Evolutionary conservation across 495 filamentous ascomycete genomes (phyloP).

Genomic region (Penicillium canariense): DNA sequence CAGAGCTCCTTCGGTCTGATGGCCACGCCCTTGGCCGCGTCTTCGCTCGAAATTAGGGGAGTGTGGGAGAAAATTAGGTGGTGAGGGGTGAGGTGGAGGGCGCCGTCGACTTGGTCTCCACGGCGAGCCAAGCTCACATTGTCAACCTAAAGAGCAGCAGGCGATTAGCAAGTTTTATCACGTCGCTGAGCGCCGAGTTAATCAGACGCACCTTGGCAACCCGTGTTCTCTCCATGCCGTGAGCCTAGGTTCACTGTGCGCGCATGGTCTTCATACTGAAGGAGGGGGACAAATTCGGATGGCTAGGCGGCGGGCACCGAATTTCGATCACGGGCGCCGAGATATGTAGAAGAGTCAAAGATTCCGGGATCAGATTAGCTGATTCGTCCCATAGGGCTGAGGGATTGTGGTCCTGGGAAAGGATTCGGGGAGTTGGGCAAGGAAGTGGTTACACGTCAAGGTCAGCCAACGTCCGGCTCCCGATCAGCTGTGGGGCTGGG

Average conservation of each 20-base stretch:
- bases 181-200: not conserved
- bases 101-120: conserved; percentile 58
- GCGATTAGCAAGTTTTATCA: not conserved
- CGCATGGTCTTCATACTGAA: conserved; percentile 39
- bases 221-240: conserved; percentile 57
- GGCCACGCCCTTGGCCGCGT: conserved; percentile 29
- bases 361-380: not conserved
- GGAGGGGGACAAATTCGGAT: conserved; percentile 9
- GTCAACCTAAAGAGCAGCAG: conserved; percentile 45
- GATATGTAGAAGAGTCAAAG: not conserved
- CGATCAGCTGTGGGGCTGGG: conserved; percentile 14
- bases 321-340: not conserved
- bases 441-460: conserved; percentile 14
- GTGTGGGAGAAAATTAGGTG: conserved; percentile 62
- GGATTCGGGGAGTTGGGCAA: conserved; percentile 3
- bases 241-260: conserved; percentile 31
- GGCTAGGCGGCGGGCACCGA: not conserved
- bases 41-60: conserved; percentile 37
- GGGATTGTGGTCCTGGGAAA: not conserved
- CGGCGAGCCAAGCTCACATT: conserved; percentile 62
- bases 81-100: conserved; percentile 63
- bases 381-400: not conserved
- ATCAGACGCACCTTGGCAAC: conserved; percentile 48
- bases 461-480: conserved; percentile 11
- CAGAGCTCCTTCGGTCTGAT: conserved; percentile 71